These are phyloP conservation scores for Apiotrichum porosum DNA, from an alignment of 1,284 basidiomycete species.

Conservation along the genomic window DNA sequence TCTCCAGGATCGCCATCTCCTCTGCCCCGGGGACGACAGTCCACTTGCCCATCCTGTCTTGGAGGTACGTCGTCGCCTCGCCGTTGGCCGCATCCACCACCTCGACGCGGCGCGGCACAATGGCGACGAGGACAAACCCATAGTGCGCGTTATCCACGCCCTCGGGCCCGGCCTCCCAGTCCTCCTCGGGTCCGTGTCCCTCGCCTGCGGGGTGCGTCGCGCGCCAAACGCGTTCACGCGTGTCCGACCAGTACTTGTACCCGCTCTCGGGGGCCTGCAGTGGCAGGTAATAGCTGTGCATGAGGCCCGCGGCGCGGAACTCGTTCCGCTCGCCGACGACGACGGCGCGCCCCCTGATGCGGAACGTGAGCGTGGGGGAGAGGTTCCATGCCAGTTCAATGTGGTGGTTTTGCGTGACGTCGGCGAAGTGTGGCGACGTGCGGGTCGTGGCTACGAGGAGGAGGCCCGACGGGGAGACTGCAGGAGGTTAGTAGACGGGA, in stretches of 20 bases:
- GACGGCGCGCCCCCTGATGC: constrained; percentile 9
- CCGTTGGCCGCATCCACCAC: constrained; percentile 1
- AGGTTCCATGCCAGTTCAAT: constrained; percentile 14
- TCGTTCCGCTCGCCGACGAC: constrained; percentile 7
- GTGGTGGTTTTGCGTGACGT: constrained; percentile 3
- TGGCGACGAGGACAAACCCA: constrained; percentile 5
- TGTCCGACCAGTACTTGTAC: constrained; percentile 4
- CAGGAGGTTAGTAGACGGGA: not conserved
- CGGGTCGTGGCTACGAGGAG: constrained; percentile 9
- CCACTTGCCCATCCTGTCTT: no score
- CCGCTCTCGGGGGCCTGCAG: not conserved
- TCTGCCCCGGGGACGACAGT: no score
- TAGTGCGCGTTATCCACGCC: constrained; percentile 10
- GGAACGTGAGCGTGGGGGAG: constrained; percentile 8
- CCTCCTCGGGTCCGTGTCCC: no score
- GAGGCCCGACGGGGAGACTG: constrained; percentile 9
- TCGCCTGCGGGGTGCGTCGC: not conserved
- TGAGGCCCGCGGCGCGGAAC: not conserved
- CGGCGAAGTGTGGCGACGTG: constrained; percentile 1
- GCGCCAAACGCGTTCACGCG: not conserved
- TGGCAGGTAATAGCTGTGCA: not conserved
- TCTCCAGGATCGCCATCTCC: no score
- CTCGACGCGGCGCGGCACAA: constrained; percentile 8
- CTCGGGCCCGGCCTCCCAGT: no score
- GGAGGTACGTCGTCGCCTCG: constrained; percentile 2